Base-by-base conservation (phyloP, 169 alveolate species). In the Plasmodium ovale region DNA sequence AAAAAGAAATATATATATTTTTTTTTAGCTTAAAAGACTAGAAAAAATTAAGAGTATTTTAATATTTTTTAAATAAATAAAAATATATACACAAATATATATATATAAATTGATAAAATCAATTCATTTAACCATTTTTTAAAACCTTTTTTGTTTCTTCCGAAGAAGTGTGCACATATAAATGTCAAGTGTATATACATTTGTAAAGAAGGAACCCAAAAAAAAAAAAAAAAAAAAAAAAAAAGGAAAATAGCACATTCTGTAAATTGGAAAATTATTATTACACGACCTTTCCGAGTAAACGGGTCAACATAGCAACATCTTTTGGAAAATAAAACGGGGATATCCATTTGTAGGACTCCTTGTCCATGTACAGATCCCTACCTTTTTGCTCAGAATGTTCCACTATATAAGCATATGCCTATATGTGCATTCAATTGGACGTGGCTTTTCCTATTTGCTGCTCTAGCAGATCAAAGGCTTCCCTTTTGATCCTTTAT, bases 261-360 rank as follows among this genome's bases (percentile, higher is more conserved):
- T 70, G 53, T 47, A 70, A 70, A 70, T 47, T 19, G 5, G 3
- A 12, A 70, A 21, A 21, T 25, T 70, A 58, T 23, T n/a, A 33
- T 35, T 39, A 42, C 29, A 58, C 25, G 49, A 16, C 27, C 4
- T 44, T 27, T n/a, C 49, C 84, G 19, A 51, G 25, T 25, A 21
- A 70, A 47, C 33, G 64, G 65, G 33, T 70, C 67, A 23, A 3
- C 68, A 12, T 49, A 70, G 49, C 49, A 35, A 7, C 37, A 33
- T 33, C 47, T 33, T 70, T 35, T 70, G 84, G 67, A 35, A 35
- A 70, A 70, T 44, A 35, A 53, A 68, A 68, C 33, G 51, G 42
- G 65, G 39, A 21, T 47, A 31, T 44, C 47, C n/a, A n/a, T n/a
- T n/a, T 58, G 62, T 70, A 35, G 27, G 31, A n/a, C 3, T 2